Evolutionary conservation across 352 stramenopile genomes (phyloP), one percentile per base, ranked within the genome.

Genomic region (Globisporangium parvum): DNA sequence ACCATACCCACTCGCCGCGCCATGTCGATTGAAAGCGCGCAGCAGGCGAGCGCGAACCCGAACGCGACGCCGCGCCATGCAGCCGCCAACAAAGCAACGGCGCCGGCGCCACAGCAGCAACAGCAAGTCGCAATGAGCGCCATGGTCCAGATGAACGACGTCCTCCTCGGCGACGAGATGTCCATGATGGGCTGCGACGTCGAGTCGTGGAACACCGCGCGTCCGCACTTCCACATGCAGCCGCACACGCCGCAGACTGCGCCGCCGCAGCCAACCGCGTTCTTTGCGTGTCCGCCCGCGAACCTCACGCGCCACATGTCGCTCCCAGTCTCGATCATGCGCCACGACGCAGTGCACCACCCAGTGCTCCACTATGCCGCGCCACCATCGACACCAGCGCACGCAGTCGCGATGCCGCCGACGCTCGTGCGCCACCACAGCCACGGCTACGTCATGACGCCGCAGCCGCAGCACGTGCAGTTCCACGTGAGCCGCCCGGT

Each of bases 261-360:
- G 48, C 65, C 52, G 23, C 63, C 66, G 23, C 65, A 68, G 42
- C 53, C 35, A n/a, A 56, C 54, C 53, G 24, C 42, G 46, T 72
- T 60, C 55, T 84, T 88, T 31, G 54, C 69, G 10, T 68, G 66
- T 0, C 69, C 80, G 12, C 80, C 80, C 0, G 71, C 71, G 18
- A 67, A 70, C 64, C 80, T 91, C 55, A 89, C 75, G 21, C 80
- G 80, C 17, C 78, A 91, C 68, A 60, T 63, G 18, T 91, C 80
- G 54, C 77, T 89, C 55, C 80, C 80, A 1, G 68, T 79, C 41
- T 65, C 62, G 35, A 75, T 81, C 63, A 70, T 79, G 51, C 77
- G 71, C 49, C 66, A 78, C 50, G 48, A 51, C 17, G 41, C n/a
- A 20, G 20, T 23, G 18, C n/a, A 10, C 3, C 9, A 23, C 41